Base-by-base conservation (phyloP, 306 rosid genomes). In the Geum urbanum region DNA sequence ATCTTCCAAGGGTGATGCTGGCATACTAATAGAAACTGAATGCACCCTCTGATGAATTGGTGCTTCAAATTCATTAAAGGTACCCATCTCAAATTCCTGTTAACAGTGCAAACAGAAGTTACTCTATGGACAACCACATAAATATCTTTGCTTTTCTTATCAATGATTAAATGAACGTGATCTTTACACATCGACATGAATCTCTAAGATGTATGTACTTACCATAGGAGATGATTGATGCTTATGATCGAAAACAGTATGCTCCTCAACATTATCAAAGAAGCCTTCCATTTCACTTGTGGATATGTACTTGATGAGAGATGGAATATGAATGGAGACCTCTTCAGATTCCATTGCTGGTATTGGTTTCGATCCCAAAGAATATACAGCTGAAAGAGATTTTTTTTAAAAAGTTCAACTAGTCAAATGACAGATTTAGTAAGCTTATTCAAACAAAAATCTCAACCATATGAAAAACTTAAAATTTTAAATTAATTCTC, bases 1-100 rank as follows among this genome's bases (percentile, higher is more conserved):
- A 66, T 40, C 40, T 63, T 72, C 82, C 39, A 80, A 77, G 3
- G 84, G 72, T 73, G 88, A 70, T 1, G 81, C 80, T 69, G 97
- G 96, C 96, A 89, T 87, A 89, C 97, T 95, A 59, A 88, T 74
- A 3, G 95, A 88, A 76, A 85, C 65, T 32, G 92, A 88, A 47
- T 22, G 77, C 46, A 74, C 83, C 67, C 82, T 81, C 55, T 78
- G 84, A 83, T 90, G 96, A 58, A 57, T 68, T 63, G 44, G 77
- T 19, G 58, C 46, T 50, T 77, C 71, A 40, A 77, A 19, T 71
- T 73, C 88, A 60, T 69, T 71, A 51, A 48, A 66, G n/a, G 72
- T 72, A 41, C 58, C 40, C 69, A 72, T 43, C 70, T 70, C 77
- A 72, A 37, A 59, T 77, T 32, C 92, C 96, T 92, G 65, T 55